These are phyloP conservation scores for Monosporascus sp. DNA, from an alignment of 2,329 filamentous ascomycete genomes.

Conservation along the genomic window DNA sequence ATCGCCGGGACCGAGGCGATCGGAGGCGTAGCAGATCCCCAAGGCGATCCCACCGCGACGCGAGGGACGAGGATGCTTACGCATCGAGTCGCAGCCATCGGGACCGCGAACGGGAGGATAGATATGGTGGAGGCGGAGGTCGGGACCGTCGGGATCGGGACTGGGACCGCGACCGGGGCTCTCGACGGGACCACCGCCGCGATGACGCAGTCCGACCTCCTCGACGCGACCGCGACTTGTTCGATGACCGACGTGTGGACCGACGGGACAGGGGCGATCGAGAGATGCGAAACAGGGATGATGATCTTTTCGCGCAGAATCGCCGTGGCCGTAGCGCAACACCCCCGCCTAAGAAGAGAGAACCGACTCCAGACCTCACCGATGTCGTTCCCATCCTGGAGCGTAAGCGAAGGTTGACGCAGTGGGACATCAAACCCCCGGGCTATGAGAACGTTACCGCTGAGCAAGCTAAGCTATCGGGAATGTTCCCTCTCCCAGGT, in stretches of 20 bases:
- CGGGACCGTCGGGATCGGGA: conserved; percentile 44
- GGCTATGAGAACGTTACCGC: conserved; percentile 98
- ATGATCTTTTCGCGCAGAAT: conserved; percentile 44
- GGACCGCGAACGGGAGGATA: conserved; percentile 88
- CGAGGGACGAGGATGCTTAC: conserved; percentile 65
- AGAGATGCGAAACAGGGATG: conserved; percentile 41
- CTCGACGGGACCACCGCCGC: conserved; percentile 39
- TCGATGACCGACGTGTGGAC: conserved; percentile 53
- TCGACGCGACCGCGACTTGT: conserved; percentile 53
- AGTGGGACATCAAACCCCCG: conserved; percentile 99
- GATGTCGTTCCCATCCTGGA: conserved; percentile 77
- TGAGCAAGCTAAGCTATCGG: conserved; percentile 96
- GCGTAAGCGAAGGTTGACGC: conserved; percentile 87
- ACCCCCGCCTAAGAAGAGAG: conserved; percentile 82
- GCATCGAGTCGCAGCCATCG: conserved; percentile 89
- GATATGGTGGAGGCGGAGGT: conserved; percentile 68
- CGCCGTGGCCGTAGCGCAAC: conserved; percentile 70
- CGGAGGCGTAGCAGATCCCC: conserved; percentile 83
- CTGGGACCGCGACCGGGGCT: conserved; percentile 59
- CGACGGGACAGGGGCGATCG: conserved; percentile 37
- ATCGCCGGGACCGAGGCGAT: conserved; percentile 25
- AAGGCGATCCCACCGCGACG: conserved; percentile 63
- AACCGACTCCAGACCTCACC: conserved; percentile 92
- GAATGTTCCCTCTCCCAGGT: conserved; percentile 97
- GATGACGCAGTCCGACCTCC: conserved; percentile 56